Evolutionary conservation across 805 yeast species (phyloP).

Genomic region (Metschnikowia kofuensis): DNA sequence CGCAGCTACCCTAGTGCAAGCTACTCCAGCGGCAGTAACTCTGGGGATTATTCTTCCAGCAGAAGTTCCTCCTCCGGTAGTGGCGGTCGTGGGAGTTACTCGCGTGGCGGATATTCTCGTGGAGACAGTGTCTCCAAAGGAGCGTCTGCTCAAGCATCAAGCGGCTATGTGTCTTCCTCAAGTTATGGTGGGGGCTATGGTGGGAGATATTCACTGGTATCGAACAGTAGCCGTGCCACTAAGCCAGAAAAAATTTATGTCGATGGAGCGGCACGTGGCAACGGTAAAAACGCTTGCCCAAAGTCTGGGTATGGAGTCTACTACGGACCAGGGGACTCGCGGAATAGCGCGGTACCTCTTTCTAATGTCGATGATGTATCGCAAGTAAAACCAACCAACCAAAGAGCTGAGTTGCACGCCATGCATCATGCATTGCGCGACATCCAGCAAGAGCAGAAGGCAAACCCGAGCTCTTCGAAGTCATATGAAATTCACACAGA

Average conservation of each 20-base stretch:
- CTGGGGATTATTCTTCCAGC: background rate
- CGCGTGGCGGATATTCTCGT: background rate
- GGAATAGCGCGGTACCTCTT: conserved; percentile 57
- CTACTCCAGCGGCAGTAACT: background rate
- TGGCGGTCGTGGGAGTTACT: conserved; percentile 1
- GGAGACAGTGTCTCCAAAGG: background rate
- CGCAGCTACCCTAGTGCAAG: conserved; percentile 1
- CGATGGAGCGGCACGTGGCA: conserved; percentile 74
- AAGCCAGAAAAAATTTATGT: conserved; percentile 46
- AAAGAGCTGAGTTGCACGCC: conserved; percentile 77
- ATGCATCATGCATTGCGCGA: conserved; percentile 51
- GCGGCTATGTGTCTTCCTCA: background rate
- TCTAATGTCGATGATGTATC: conserved; percentile 25
- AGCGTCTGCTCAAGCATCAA: background rate
- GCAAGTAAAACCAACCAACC: conserved; percentile 57
- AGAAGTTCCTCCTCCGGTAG: background rate
- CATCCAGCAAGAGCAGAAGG: conserved; percentile 33
- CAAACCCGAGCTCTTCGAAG: background rate
- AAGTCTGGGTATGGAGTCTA: conserved; percentile 75
- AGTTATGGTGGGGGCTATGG: background rate
- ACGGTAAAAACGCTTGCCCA: conserved; percentile 41
- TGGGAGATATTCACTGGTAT: background rate
- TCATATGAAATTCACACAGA: conserved; percentile 57
- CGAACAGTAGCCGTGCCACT: background rate
- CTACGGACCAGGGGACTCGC: conserved; percentile 52